Evolutionary conservation across 1,284 basidiomycete species (phyloP), one percentile per base, ranked within the genome.

Genomic region (Heliocybe sulcata): DNA sequence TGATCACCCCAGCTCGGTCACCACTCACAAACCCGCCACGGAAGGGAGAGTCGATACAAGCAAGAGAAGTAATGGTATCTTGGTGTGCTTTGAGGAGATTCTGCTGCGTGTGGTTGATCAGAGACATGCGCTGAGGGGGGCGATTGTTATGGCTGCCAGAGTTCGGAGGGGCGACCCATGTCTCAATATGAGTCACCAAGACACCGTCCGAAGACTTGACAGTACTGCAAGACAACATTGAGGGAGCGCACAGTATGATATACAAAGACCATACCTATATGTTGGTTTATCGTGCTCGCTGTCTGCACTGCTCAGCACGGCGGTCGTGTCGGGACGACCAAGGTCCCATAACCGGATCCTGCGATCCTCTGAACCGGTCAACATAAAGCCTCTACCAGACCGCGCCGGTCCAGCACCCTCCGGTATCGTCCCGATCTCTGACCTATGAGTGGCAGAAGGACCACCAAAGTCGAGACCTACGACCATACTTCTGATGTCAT

Each of bases 31-130:
- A 79, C 2, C 92, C 91, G 16, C 88, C 88, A 50, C 89, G 77
- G 71, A 95, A 96, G 0, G 93, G 93, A 0, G 87, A 81, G 60
- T 96, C 92, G 54, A 96, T 83, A 58, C 89, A 87, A 0, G 82
- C 80, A 22, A 96, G 68, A 2, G 88, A 83, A 1, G 88, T 92
- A 23, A 97, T 81, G 2, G 90, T 81, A 64, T 96, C 94, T 59
- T 89, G 88, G 64, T 96, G 93, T 1, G 83, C 77, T 63, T 81
- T 85, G 49, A 94, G 70, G 27, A 93, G 69, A 54, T 81, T 84
- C 63, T 92, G 85, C 64, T 94, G 92, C 63, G 85, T 87, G 54
- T 87, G 79, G 6, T 82, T 86, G 55, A 93, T 89, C 58, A 92
- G 68, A 11, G 84, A 85, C 65, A 90, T 85, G 31, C 91, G 77